A percentile compares a stretch with the other conserved stretches of the same genome.
These are phyloP conservation scores for Cyathus striatus DNA, from an alignment of 768 basidiomycete species.

Conservation along the genomic window DNA sequence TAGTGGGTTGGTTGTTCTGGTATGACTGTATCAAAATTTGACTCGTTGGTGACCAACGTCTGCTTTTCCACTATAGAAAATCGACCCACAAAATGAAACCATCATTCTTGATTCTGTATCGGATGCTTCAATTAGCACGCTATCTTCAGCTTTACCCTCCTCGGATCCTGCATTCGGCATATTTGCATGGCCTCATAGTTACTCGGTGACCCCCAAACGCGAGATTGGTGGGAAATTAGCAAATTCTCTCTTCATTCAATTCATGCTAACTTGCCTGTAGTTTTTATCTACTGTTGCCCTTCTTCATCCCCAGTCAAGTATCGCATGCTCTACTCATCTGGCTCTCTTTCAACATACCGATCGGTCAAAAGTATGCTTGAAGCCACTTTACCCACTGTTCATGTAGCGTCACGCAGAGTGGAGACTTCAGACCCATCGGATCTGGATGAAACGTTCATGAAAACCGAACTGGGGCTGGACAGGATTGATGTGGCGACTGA, in stretches of 20 bases:
- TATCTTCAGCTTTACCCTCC: slow-evolving; percentile 46
- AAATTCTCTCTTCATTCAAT: background rate
- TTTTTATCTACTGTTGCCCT: slow-evolving; percentile 93
- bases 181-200: slow-evolving; percentile 56
- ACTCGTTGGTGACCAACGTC: background rate
- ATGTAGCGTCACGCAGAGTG: slow-evolving; percentile 55
- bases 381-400: slow-evolving; percentile 32
- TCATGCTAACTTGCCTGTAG: slow-evolving; percentile 25
- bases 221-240: slow-evolving; percentile 50
- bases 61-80: slow-evolving; percentile 44
- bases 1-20: slow-evolving; percentile 58
- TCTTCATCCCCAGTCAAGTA: slow-evolving; percentile 73
- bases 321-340: slow-evolving; percentile 87
- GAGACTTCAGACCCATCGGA: slow-evolving; percentile 82
- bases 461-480: slow-evolving; percentile 45
- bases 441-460: slow-evolving; percentile 59
- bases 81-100: slow-evolving; percentile 62
- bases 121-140: slow-evolving; percentile 33
- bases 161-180: slow-evolving; percentile 66
- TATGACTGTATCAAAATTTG: slow-evolving; percentile 22
- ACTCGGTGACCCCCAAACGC: slow-evolving; percentile 34
- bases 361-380: slow-evolving; percentile 49
- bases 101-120: slow-evolving; percentile 38
- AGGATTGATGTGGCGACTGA: background rate
- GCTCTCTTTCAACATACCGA: slow-evolving; percentile 49